Conservation (phyloP, 352 stramenopile genomes). For the Phytophthora pini region DNA sequence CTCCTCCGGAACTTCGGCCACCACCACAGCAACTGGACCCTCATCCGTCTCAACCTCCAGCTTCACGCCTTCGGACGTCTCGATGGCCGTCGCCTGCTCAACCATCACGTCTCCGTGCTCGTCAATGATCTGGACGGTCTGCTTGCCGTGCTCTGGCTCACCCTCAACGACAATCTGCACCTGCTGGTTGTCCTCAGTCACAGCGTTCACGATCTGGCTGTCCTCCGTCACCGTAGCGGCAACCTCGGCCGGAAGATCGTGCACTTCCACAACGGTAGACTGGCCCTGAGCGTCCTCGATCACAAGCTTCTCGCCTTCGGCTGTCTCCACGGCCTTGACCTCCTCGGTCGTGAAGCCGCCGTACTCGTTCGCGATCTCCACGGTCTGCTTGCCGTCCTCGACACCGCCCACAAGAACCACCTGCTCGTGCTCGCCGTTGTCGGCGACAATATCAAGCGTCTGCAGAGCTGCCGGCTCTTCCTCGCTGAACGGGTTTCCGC, state of each 20-base stretch:
- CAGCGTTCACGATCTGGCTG: not conserved
- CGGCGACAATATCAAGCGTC: not conserved
- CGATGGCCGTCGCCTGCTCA: not conserved
- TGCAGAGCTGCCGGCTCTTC: not conserved
- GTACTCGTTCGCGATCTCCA: not conserved
- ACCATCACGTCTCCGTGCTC: not conserved
- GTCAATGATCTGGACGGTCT: not conserved
- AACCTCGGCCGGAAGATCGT: not conserved
- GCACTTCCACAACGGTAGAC: not conserved
- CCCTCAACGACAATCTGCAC: conserved; percentile 1
- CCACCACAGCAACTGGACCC: not conserved
- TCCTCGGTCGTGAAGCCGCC: not conserved
- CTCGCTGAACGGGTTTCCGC: too few species aligned
- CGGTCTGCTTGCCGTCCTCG: not conserved
- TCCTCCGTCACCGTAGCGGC: not conserved
- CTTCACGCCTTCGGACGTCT: not conserved
- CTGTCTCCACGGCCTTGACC: not conserved
- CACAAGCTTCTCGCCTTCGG: not conserved
- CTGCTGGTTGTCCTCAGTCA: not conserved
- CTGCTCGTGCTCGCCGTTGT: not conserved
- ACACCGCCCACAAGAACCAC: not conserved
- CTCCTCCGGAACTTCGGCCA: not conserved
- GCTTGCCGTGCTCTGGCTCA: not conserved
- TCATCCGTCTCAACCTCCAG: not conserved
- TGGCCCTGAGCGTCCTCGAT: not conserved